phyloP scores from a whole-genome alignment of 257 asterid species.

The Jaltomata sinuosa region DNA sequence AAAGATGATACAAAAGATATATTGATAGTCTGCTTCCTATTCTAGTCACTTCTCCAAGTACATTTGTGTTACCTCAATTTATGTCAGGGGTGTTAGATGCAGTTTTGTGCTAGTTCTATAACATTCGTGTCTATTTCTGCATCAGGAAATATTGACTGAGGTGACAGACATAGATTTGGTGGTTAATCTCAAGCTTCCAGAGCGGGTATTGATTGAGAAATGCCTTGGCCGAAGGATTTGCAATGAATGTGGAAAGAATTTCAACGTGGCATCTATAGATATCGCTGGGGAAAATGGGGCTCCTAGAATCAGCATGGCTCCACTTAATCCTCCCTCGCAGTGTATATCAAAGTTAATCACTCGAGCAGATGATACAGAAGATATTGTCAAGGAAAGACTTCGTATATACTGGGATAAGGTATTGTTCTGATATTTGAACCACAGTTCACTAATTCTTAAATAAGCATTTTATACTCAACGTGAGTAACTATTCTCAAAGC shows the following conservation, averaged over 20 bases:
- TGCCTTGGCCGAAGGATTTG: constrained; percentile 95
- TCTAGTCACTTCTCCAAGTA: not conserved
- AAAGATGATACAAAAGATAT: not conserved
- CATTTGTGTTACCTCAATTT: not conserved
- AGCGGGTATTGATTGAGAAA: constrained; percentile 72
- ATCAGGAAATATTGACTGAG: constrained; percentile 81
- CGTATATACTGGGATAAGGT: constrained; percentile 79
- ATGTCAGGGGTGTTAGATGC: not conserved
- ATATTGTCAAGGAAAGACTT: constrained; percentile 77
- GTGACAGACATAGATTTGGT: constrained; percentile 92
- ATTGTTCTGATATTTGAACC: constrained; percentile 2
- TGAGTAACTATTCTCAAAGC: not conserved
- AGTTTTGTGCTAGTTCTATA: not conserved
- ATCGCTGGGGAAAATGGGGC: constrained; percentile 79
- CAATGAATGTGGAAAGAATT: constrained; percentile 85
- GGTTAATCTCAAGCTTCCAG: constrained; percentile 95
- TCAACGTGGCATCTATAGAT: constrained; percentile 76
- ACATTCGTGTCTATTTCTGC: not conserved
- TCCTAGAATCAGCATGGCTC: constrained; percentile 84
- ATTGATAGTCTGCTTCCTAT: not conserved
- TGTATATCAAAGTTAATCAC: constrained; percentile 79
- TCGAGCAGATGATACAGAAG: constrained; percentile 92
- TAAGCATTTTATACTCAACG: not conserved
- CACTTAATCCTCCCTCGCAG: constrained; percentile 75
- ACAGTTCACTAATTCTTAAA: not conserved